These are phyloP conservation scores for Neoboletus subvelutipes DNA, from an alignment of 768 basidiomycete genomes.

Conservation along the genomic window DNA sequence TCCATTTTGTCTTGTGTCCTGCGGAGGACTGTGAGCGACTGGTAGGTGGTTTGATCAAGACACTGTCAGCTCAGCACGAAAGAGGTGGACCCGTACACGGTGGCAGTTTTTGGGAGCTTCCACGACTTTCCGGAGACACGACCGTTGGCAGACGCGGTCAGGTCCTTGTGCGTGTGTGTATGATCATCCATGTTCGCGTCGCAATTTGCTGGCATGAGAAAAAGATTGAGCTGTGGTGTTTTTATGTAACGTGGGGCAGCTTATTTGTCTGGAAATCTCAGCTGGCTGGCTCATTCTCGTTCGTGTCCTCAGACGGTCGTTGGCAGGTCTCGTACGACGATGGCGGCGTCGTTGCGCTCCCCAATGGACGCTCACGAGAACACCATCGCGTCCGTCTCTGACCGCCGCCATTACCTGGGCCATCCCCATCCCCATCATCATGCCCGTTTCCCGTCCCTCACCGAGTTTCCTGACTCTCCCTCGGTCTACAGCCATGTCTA, in stretches of 20 bases:
- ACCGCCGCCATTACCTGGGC: constrained; percentile 44
- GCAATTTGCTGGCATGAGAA: constrained; percentile 19
- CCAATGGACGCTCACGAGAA: constrained; percentile 39
- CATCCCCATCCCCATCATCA: constrained; percentile 41
- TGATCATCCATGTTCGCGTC: neutral
- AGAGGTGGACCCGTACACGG: constrained; percentile 40
- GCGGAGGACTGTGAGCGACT: constrained; percentile 69
- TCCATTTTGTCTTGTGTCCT: constrained; percentile 70
- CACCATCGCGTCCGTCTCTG: constrained; percentile 34
- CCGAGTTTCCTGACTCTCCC: constrained; percentile 64
- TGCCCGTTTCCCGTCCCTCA: constrained; percentile 52
- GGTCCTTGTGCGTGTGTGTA: constrained; percentile 23
- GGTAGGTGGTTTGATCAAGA: constrained; percentile 6
- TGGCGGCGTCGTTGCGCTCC: constrained; percentile 44
- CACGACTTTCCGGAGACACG: constrained; percentile 71
- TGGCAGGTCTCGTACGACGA: constrained; percentile 20
- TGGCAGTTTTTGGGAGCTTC: constrained; percentile 52
- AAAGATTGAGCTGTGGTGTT: neutral
- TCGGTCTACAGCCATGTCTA: constrained; percentile 65
- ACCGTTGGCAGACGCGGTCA: constrained; percentile 62
- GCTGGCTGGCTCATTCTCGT: neutral
- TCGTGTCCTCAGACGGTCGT: constrained; percentile 6
- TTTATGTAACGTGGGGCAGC: constrained; percentile 26
- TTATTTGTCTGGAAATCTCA: constrained; percentile 4
- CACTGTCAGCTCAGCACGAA: neutral